Evolutionary conservation across 352 stramenopile species (phyloP).

Genomic region (Saprolegnia parasitica): DNA sequence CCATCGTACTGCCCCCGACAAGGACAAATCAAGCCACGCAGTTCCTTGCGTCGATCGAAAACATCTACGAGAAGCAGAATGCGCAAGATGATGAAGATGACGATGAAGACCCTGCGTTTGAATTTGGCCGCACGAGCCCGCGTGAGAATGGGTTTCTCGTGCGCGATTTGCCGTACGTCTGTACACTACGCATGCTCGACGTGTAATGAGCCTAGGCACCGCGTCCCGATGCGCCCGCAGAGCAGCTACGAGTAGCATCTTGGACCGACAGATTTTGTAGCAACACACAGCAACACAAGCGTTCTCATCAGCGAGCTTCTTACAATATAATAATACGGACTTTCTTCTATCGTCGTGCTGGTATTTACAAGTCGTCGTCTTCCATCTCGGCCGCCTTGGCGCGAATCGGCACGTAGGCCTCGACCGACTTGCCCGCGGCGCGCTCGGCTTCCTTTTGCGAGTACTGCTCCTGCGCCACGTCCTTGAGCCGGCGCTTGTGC

Average conservation of each 20-base stretch:
- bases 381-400: slow-evolving; percentile 44
- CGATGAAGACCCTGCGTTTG: neutral
- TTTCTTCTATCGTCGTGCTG: too few relatives aligned
- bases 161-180: neutral
- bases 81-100: neutral
- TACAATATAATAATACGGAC: neutral
- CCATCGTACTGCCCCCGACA: too few relatives aligned
- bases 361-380: slow-evolving; percentile 51
- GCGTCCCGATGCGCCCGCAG: neutral
- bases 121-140: neutral
- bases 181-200: neutral
- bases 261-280: too few relatives aligned
- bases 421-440: slow-evolving; percentile 61
- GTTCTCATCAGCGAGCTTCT: neutral
- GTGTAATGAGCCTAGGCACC: neutral
- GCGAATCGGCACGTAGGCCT: slow-evolving; percentile 64
- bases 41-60: neutral
- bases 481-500: slow-evolving; percentile 84
- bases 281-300: neutral
- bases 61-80: too few relatives aligned
- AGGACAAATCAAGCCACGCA: too few relatives aligned
- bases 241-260: too few relatives aligned
- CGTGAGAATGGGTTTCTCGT: neutral
- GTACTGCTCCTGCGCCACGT: slow-evolving; percentile 87
- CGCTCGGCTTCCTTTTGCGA: slow-evolving; percentile 78